These are phyloP conservation scores for Neophaeococcomyces aloes DNA, from an alignment of 2,329 filamentous ascomycete genomes.

Conservation along the genomic window DNA sequence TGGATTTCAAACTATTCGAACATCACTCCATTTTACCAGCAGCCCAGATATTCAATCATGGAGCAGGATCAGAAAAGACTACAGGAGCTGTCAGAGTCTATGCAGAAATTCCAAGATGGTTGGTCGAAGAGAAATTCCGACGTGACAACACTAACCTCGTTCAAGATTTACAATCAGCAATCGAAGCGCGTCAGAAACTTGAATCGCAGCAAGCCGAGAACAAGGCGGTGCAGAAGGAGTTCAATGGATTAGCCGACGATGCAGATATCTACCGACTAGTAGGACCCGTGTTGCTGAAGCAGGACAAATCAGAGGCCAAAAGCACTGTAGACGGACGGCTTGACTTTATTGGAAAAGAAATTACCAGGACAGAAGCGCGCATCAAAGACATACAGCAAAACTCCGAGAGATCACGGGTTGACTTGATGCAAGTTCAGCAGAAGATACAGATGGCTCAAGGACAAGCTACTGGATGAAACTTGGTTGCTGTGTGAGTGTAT, in stretches of 20 bases:
- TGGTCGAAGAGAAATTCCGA: conserved; percentile 16
- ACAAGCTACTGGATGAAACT: conserved; percentile 9
- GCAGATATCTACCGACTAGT: conserved; percentile 94
- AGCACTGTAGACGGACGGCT: conserved; percentile 82
- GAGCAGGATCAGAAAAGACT: conserved; percentile 64
- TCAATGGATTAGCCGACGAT: conserved; percentile 63
- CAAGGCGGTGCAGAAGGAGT: conserved; percentile 69
- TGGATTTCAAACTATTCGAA: not conserved
- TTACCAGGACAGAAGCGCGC: conserved; percentile 58
- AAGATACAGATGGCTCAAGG: conserved; percentile 20
- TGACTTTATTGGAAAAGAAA: conserved; percentile 87
- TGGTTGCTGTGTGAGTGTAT: too few relatives aligned
- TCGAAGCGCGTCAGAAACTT: conserved; percentile 77
- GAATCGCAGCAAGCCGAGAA: conserved; percentile 93
- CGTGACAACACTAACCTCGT: not conserved
- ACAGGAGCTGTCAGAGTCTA: conserved; percentile 77
- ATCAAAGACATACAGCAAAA: conserved; percentile 55
- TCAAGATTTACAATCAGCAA: conserved; percentile 64
- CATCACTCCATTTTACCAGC: not conserved
- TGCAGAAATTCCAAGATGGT: conserved; percentile 78
- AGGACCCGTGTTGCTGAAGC: conserved; percentile 85
- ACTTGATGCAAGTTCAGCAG: conserved; percentile 37
- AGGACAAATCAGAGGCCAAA: conserved; percentile 81
- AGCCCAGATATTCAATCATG: conserved; percentile 40
- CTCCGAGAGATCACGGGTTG: conserved; percentile 54